Percentiles rank a stretch among this genome's conserved stretches.
phyloP scores from a whole-genome alignment of 371 early-diverging fungal species.

The Amoeboaphelidium protococcarum region DNA sequence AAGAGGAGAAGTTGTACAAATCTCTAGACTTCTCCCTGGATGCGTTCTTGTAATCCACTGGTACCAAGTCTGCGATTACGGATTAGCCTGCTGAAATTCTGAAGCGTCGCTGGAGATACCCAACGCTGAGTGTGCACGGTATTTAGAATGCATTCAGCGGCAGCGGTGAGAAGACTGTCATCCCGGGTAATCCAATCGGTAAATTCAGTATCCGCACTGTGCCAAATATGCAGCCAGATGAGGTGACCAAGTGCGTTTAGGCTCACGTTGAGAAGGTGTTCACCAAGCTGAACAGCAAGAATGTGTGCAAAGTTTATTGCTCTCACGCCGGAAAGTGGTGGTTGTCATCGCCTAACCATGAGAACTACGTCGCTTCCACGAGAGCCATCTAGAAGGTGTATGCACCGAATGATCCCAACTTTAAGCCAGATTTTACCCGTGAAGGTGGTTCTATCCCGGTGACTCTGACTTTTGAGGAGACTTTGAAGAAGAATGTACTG shows the following conservation, averaged over 20 bases:
- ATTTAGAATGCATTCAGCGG: constrained; percentile 77
- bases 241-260: constrained; percentile 39
- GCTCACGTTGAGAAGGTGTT: constrained; percentile 50
- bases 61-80: constrained; percentile 44
- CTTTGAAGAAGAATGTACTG: constrained; percentile 55
- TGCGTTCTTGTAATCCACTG: constrained; percentile 56
- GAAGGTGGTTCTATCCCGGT: constrained; percentile 90
- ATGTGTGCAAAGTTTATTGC: constrained; percentile 36
- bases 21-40: constrained; percentile 43
- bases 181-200: constrained; percentile 80
- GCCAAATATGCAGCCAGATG: constrained; percentile 63
- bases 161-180: constrained; percentile 88
- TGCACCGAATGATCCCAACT: too few relatives aligned
- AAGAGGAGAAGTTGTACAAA: constrained; percentile 54
- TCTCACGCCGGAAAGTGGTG: constrained; percentile 72
- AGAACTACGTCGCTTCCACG: constrained; percentile 70
- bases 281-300: constrained; percentile 61
- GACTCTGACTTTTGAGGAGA: constrained; percentile 85
- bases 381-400: constrained; percentile 69
- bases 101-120: constrained; percentile 65
- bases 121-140: constrained; percentile 83
- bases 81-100: constrained; percentile 40
- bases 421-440: constrained; percentile 78
- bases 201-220: constrained; percentile 81
- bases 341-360: constrained; percentile 67